Conservation (phyloP, 2,329 filamentous ascomycete species). For the Acephala macrosclerotiorum region DNA sequence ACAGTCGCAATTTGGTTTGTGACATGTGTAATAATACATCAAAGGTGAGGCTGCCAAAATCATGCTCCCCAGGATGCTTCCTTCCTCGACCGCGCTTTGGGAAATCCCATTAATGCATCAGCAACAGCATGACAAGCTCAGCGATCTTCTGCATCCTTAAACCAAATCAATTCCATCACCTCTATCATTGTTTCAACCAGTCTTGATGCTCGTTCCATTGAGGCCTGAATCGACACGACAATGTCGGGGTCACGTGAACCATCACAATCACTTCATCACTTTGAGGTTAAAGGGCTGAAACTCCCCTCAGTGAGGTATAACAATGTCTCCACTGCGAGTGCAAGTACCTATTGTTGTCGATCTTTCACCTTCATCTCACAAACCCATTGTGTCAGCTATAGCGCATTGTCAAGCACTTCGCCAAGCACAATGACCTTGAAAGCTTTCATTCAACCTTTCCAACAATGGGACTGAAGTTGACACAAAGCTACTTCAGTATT, state of each 20-base stretch:
- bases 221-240: too few relatives aligned
- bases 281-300: background rate
- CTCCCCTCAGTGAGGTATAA: background rate
- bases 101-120: too few relatives aligned
- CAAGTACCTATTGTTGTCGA: background rate
- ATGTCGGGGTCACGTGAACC: background rate
- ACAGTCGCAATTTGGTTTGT: too few relatives aligned
- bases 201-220: too few relatives aligned
- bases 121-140: too few relatives aligned
- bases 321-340: background rate
- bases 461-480: background rate
- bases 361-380: background rate
- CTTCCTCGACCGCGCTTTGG: too few relatives aligned
- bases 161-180: too few relatives aligned
- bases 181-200: too few relatives aligned
- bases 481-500: background rate
- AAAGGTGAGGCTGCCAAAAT: too few relatives aligned
- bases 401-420: background rate
- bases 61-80: too few relatives aligned
- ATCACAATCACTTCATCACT: background rate
- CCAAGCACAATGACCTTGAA: background rate
- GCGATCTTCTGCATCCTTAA: too few relatives aligned
- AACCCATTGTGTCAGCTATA: background rate
- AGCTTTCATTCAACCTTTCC: background rate
- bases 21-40: too few relatives aligned